Conservation (phyloP, 2,329 filamentous ascomycete species). For the Leptosphaerulina australis region DNA sequence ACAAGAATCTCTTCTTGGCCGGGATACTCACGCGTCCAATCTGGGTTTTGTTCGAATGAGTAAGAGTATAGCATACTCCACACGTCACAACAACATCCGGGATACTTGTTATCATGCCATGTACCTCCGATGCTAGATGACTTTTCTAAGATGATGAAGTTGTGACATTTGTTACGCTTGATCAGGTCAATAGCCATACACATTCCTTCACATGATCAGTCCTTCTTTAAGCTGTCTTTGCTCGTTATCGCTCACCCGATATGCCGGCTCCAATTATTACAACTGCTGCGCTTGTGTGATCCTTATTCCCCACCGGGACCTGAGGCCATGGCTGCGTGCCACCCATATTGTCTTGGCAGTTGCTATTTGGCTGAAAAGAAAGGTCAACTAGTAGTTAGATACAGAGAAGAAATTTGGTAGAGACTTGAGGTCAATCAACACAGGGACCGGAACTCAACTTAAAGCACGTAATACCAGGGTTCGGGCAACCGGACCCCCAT, state of each 20-base stretch:
- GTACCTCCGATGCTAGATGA: slow-evolving; percentile 60
- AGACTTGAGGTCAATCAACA: background rate
- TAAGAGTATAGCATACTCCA: slow-evolving; percentile 64
- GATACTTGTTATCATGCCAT: slow-evolving; percentile 63
- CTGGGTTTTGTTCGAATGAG: slow-evolving; percentile 65
- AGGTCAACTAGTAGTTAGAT: background rate
- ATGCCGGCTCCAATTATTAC: slow-evolving; percentile 64
- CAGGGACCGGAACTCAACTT: background rate
- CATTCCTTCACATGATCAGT: slow-evolving; percentile 49
- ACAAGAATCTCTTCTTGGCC: slow-evolving; percentile 66
- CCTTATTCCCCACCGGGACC: slow-evolving; percentile 56
- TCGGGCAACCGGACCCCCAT: background rate
- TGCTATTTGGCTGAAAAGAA: no score
- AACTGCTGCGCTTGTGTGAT: slow-evolving; percentile 60
- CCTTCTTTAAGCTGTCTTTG: background rate
- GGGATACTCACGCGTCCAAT: slow-evolving; percentile 64
- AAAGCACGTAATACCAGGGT: background rate
- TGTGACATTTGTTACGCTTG: slow-evolving; percentile 57
- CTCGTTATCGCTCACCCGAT: slow-evolving; percentile 47
- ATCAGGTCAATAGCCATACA: slow-evolving; percentile 65
- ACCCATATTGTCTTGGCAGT: slow-evolving; percentile 38
- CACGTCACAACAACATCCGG: slow-evolving; percentile 62
- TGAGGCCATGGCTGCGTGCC: slow-evolving; percentile 54
- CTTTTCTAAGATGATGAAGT: slow-evolving; percentile 65
- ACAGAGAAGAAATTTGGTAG: background rate